phyloP scores from a whole-genome alignment of 1,284 basidiomycete genomes.

The Naganishia cerealis region DNA sequence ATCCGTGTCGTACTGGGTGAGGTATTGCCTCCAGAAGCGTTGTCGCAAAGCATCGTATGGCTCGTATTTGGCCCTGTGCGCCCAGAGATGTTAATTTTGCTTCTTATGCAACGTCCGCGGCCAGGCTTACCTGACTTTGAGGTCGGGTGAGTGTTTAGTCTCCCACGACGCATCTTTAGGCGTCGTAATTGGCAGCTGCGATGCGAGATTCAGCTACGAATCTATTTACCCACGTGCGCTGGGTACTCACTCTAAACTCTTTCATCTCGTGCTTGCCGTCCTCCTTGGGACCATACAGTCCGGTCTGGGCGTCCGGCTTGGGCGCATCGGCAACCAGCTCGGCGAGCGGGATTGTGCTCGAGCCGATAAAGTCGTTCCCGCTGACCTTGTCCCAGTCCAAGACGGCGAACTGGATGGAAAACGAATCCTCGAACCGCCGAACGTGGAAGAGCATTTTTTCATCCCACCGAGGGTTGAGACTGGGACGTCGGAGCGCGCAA shows the following conservation, averaged over 20 bases:
- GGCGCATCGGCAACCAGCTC: slow-evolving; percentile 72
- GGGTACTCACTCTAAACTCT: slow-evolving; percentile 64
- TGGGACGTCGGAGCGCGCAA: slow-evolving; percentile 41
- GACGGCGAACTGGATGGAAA: slow-evolving; percentile 74
- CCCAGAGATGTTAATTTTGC: slow-evolving; percentile 20
- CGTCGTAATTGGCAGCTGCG: slow-evolving; percentile 48
- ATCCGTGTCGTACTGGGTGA: slow-evolving; percentile 87
- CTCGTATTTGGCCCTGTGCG: slow-evolving; percentile 79
- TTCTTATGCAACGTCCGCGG: neutral
- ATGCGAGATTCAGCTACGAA: neutral
- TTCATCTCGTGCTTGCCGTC: slow-evolving; percentile 65
- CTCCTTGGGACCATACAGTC: slow-evolving; percentile 66
- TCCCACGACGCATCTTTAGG: slow-evolving; percentile 52
- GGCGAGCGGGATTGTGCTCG: slow-evolving; percentile 66
- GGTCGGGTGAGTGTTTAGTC: slow-evolving; percentile 49
- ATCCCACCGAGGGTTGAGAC: slow-evolving; percentile 85
- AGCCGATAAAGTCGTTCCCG: slow-evolving; percentile 82
- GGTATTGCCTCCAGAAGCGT: slow-evolving; percentile 86
- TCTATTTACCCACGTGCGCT: neutral
- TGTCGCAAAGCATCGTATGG: slow-evolving; percentile 88
- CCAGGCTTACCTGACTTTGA: slow-evolving; percentile 37
- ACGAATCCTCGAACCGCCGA: slow-evolving; percentile 75
- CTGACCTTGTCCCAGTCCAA: slow-evolving; percentile 90
- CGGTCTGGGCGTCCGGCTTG: slow-evolving; percentile 69
- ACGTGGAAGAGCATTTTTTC: slow-evolving; percentile 96